Evolutionary conservation across 2,329 filamentous ascomycete genomes (phyloP), one percentile per base, ranked within the genome.

Genomic region (Fusarium algeriense): DNA sequence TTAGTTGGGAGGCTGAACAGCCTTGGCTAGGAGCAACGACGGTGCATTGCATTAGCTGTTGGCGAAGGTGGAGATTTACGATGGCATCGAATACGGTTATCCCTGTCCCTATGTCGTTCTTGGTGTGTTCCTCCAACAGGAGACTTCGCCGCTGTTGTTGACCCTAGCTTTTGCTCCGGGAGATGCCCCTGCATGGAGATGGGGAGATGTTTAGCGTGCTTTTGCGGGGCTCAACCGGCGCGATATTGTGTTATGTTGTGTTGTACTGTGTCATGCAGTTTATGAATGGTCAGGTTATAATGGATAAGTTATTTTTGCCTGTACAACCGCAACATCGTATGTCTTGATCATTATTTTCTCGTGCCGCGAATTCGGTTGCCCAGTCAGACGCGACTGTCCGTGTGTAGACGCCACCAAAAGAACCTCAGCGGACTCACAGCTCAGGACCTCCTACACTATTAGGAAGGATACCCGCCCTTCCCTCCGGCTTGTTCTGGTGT

Each of bases 21-120:
- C 20, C 19, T 62, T 54, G 46, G 60, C 37, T 60, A 50, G 60
- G 53, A 59, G 53, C 65, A 64, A 62, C 57, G 46, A 60, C 44
- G 50, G 55, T 50, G 65, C 65, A 66, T 60, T 72, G 70, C 69
- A 69, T 73, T 70, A 64, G 60, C 67, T 45, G 38, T 45, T 45
- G 28, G 19, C 17, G 23, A 40, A 35, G 43, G 64, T 53, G 64
- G 52, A 28, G 46, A 64, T 54, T 44, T 37, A 41, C 38, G 19
- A 35, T 54, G 14, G 20, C n/a, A 30, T 20, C 10, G n/a, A 34
- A 30, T 15, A 20, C 30, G 48, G 13, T 26, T 26, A 34, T 32
- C 57, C 57, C 54, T 53, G 38, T 44, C 34, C 52, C 50, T 55
- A 38, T 48, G 20, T 41, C 26, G 30, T 64, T 46, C 28, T 35